A percentile compares a stretch with the other conserved stretches of the same genome.
Evolutionary conservation across 495 filamentous ascomycete genomes (phyloP).

Genomic region (Penicillium coprophilum): DNA sequence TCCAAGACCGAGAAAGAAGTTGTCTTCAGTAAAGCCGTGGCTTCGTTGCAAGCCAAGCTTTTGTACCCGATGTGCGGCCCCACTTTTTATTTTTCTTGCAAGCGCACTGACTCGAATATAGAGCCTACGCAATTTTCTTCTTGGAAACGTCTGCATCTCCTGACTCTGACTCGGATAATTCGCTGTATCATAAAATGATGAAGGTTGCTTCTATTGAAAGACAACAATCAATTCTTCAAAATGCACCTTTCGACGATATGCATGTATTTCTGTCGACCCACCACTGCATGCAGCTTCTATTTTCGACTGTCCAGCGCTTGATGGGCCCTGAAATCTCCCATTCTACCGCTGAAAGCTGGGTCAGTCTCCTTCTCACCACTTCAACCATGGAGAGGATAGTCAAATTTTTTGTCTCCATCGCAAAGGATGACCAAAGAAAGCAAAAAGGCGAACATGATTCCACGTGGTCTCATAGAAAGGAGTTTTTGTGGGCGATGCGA

Average conservation of each 20-base stretch:
- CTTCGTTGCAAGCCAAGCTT: conserved; percentile 25
- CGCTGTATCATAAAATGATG: conserved; percentile 3
- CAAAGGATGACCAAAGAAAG: conserved; percentile 21
- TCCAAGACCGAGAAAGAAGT: conserved; percentile 33
- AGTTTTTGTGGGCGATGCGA: conserved; percentile 34
- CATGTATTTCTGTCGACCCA: conserved; percentile 29
- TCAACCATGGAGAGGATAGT: conserved; percentile 31
- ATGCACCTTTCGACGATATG: conserved; percentile 29
- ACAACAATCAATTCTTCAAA: conserved; percentile 29
- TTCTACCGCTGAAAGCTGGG: conserved; percentile 29
- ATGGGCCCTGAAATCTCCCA: conserved; percentile 31
- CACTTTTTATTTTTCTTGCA: background rate
- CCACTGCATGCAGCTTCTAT: conserved; percentile 33
- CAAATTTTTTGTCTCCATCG: conserved; percentile 26
- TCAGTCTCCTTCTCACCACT: conserved; percentile 31
- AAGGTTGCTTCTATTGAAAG: conserved; percentile 6
- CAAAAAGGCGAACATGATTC: background rate
- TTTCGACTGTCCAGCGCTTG: conserved; percentile 26
- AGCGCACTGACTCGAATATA: conserved; percentile 11
- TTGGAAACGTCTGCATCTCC: conserved; percentile 26
- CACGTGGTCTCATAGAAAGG: conserved; percentile 27
- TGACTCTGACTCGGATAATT: conserved; percentile 2
- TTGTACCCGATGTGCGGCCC: conserved; percentile 26
- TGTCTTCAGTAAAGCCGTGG: conserved; percentile 30
- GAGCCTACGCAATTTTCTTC: conserved; percentile 32